A percentile compares a stretch with the other conserved stretches of the same genome.
Conservation (phyloP, 164 flowering plant species). For the Chimonanthus salicifolius region DNA sequence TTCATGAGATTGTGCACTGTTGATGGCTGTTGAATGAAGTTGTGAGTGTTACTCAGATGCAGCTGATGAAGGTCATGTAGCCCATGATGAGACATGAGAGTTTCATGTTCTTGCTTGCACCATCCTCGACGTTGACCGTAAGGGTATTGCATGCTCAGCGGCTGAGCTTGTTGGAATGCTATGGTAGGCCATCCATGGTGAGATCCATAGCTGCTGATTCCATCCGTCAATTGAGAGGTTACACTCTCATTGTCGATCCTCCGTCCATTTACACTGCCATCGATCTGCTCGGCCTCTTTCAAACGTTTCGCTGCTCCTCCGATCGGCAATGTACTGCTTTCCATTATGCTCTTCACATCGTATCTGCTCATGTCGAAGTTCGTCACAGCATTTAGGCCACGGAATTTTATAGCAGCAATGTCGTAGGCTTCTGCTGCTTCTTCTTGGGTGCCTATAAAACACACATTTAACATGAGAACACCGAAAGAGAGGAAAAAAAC, state of each 20-base stretch:
- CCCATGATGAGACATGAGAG: conserved; percentile 4
- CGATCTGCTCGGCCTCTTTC: conserved; percentile 60
- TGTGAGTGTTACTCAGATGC: conserved; percentile 53
- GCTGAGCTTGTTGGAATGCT: conserved; percentile 55
- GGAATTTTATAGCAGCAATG: conserved; percentile 95
- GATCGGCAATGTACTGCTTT: conserved; percentile 73
- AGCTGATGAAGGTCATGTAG: conserved; percentile 38
- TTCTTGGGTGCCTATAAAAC: conserved; percentile 73
- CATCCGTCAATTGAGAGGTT: conserved; percentile 32
- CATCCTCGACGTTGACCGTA: conserved; percentile 42
- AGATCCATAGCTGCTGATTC: conserved; percentile 27
- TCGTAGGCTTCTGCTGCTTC: conserved; percentile 99
- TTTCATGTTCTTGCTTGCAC: conserved; percentile 72
- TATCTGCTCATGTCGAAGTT: conserved; percentile 91
- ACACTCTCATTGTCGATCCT: conserved; percentile 23
- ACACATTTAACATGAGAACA: not conserved
- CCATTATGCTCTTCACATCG: conserved; percentile 78
- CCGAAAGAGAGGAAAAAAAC: not conserved
- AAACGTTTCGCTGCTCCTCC: conserved; percentile 75
- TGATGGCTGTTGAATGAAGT: conserved; percentile 58
- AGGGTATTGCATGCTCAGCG: conserved; percentile 41
- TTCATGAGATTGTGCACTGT: conserved; percentile 46
- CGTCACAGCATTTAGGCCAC: conserved; percentile 91
- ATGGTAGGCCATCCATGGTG: conserved; percentile 47
- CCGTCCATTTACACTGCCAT: conserved; percentile 26